Evolutionary conservation across 805 yeast species (phyloP).

Genomic region (Candida silvatica): DNA sequence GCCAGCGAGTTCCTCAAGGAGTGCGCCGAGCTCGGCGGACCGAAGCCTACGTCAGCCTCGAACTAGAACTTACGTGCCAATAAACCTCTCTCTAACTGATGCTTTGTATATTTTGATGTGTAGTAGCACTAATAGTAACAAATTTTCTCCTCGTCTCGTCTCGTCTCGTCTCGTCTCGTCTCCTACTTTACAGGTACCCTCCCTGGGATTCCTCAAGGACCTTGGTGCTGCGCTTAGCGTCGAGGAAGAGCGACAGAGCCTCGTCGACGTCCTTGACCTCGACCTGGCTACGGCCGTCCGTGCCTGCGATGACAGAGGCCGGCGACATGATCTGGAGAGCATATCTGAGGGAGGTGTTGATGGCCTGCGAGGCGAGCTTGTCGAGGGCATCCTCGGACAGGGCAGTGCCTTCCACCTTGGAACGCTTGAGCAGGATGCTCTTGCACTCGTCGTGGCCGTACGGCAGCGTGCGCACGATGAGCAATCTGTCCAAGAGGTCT

Average conservation of each 20-base stretch:
- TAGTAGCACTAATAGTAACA: too few relatives aligned
- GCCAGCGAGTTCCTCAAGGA: constrained; percentile 66
- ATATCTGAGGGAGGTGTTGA: constrained; percentile 85
- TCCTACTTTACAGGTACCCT: too few relatives aligned
- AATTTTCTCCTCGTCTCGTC: too few relatives aligned
- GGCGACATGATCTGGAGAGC: constrained; percentile 89
- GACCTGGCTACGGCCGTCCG: constrained; percentile 59
- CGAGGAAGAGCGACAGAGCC: constrained; percentile 79
- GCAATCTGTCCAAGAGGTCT: constrained; percentile 88
- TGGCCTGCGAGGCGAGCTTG: constrained; percentile 80
- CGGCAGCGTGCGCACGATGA: constrained; percentile 78
- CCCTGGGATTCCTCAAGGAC: constrained; percentile 77
- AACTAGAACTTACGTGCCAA: too few relatives aligned
- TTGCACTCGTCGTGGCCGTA: constrained; percentile 80
- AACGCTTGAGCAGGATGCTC: constrained; percentile 79
- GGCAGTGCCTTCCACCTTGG: constrained; percentile 91
- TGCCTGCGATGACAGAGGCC: constrained; percentile 71
- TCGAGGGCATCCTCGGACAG: constrained; percentile 76
- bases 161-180: too few relatives aligned
- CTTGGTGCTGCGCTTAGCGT: constrained; percentile 82
- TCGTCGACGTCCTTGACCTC: constrained; percentile 81
- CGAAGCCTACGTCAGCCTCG: background rate
- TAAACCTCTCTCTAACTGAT: too few relatives aligned
- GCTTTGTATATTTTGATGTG: too few relatives aligned
- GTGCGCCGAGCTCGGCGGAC: constrained; percentile 43